Conservation (phyloP, 2,329 filamentous ascomycete genomes). For the Cladosporium sp. region DNA sequence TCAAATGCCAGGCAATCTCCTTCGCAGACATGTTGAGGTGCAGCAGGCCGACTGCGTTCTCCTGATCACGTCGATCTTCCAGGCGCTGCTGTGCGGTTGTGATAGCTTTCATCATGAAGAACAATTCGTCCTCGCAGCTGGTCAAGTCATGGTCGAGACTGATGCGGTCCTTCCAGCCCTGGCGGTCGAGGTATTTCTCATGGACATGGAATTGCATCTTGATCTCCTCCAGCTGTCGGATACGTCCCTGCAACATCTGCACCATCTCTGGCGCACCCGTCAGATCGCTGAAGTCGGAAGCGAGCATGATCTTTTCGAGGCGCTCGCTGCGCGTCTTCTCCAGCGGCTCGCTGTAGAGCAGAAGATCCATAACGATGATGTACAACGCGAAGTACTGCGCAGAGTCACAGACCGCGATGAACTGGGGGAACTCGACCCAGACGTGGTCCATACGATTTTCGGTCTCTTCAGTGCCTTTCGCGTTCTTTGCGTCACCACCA, state of each 20-base stretch:
- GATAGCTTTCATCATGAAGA: conserved; percentile 99
- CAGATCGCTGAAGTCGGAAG: conserved; percentile 96
- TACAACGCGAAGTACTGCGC: conserved; percentile 97
- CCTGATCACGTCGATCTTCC: conserved; percentile 60
- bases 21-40: conserved; percentile 91
- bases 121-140: conserved; percentile 89
- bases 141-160: conserved; percentile 84
- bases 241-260: conserved; percentile 80
- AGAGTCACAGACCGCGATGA: conserved; percentile 93
- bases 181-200: conserved; percentile 74
- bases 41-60: conserved; percentile 67
- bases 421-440: conserved; percentile 92
- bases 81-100: conserved; percentile 88
- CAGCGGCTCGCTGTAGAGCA: conserved; percentile 91
- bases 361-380: conserved; percentile 89
- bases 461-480: conserved; percentile 37
- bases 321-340: conserved; percentile 96
- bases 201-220: conserved; percentile 95
- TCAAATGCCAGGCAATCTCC: conserved; percentile 95
- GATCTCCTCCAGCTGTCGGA: conserved; percentile 90
- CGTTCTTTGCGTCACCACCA: conserved; percentile 47
- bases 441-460: conserved; percentile 85
- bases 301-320: conserved; percentile 97
- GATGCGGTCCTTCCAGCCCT: conserved; percentile 86
- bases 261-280: conserved; percentile 92